These are phyloP conservation scores for Polychaeton citri DNA, from an alignment of 2,329 filamentous ascomycete species.

Conservation along the genomic window DNA sequence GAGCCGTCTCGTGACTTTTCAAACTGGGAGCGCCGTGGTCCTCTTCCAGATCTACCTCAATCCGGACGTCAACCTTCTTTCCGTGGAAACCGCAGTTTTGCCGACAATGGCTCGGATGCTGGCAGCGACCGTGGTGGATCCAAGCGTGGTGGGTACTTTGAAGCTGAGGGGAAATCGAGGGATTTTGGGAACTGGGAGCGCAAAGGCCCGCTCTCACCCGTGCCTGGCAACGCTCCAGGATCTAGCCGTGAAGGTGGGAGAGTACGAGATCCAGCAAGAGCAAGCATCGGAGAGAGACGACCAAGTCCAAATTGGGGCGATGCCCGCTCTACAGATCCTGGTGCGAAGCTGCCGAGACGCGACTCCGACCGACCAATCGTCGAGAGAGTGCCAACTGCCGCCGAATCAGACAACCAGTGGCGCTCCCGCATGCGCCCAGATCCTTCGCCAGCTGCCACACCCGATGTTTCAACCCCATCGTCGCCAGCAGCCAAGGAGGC, in stretches of 20 bases:
- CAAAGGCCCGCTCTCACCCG: conserved; percentile 75
- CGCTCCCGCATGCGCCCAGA: conserved; percentile 85
- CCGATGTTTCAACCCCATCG: conserved; percentile 62
- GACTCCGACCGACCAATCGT: conserved; percentile 50
- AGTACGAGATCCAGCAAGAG: conserved; percentile 28
- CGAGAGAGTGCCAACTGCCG: conserved; percentile 67
- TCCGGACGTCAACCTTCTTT: conserved; percentile 29
- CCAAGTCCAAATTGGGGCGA: conserved; percentile 64
- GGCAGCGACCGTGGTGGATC: conserved; percentile 37
- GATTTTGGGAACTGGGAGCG: conserved; percentile 91
- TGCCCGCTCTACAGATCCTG: conserved; percentile 50
- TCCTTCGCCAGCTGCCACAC: conserved; percentile 50
- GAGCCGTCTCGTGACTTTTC: conserved; percentile 64
- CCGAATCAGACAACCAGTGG: conserved; percentile 91
- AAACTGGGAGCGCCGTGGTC: conserved; percentile 89
- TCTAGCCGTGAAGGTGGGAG: conserved; percentile 43
- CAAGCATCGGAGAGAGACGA: conserved; percentile 33
- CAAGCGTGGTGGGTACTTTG: conserved; percentile 52
- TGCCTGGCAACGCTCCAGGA: conserved; percentile 29
- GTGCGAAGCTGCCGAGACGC: conserved; percentile 64
- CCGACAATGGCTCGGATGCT: conserved; percentile 35
- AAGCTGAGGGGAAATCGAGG: conserved; percentile 60
- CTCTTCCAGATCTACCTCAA: conserved; percentile 59
- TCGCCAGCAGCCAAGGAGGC: conserved; percentile 51
- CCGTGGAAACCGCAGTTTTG: conserved; percentile 29